Conservation (phyloP, 345 rosid genomes). For the Sisymbrium irio region DNA sequence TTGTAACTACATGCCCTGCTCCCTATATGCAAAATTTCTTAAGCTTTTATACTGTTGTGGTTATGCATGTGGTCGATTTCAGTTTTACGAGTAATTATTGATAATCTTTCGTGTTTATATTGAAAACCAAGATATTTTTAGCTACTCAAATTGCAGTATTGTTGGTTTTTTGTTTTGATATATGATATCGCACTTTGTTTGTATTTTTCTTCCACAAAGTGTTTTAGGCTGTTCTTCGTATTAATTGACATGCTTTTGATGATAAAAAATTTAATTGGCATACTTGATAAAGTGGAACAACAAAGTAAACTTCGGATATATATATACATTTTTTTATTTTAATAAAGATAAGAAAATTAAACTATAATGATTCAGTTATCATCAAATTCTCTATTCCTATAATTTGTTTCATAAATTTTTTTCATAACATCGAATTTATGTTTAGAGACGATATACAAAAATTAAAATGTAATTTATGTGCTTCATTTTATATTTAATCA, state of each 20-base stretch:
- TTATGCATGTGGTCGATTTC: not conserved
- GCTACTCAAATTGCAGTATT: not conserved
- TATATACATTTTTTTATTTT: too few species aligned
- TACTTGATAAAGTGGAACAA: not conserved
- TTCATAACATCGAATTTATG: too few species aligned
- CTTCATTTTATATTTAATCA: not conserved
- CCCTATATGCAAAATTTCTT: not conserved
- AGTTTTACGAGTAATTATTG: not conserved
- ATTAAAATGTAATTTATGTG: not conserved
- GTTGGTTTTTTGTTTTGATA: not conserved
- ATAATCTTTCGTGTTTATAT: not conserved
- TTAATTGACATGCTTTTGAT: not conserved
- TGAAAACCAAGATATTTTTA: not conserved
- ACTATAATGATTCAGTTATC: too few species aligned
- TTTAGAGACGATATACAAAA: not conserved
- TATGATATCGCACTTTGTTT: not conserved
- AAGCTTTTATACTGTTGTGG: not conserved
- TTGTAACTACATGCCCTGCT: slow-evolving; percentile 15
- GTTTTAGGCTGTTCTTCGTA: not conserved
- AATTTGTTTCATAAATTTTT: too few species aligned
- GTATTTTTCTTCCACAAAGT: not conserved
- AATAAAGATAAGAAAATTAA: too few species aligned
- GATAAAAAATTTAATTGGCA: too few species aligned
- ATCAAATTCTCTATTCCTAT: too few species aligned
- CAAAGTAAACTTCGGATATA: not conserved